Evolutionary conservation across 371 early-diverging fungal genomes (phyloP), one percentile per base, ranked within the genome.

Genomic region (Lichtheimia corymbifera): DNA sequence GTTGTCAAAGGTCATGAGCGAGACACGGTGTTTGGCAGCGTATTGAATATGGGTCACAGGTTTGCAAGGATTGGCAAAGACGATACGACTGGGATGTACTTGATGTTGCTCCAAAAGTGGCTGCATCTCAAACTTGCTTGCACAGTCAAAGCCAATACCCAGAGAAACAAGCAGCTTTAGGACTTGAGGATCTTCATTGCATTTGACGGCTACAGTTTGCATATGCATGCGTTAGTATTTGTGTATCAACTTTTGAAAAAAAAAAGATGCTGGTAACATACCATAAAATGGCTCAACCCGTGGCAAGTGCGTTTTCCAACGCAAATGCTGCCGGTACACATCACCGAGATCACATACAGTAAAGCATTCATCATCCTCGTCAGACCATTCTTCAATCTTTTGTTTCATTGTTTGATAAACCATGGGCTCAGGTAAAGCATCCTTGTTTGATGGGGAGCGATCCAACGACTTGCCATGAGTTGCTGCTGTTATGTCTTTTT

Each of bases 21-120:
- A 70, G 22, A 98, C 94, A 63, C 86, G 85, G 50, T 87, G 82
- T 50, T 81, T 76, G 30, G 79, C 77, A 7, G 97, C 95, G 66
- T 84, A 94, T 57, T 91, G 90, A 66, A 98, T 86, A 74, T 92
- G 95, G 12, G 97, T 95, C 27, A 88, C 83, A 62, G 93, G 96
- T 82, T 98, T 98, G 86, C 97, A 96, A 30, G 98, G 97, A 80
- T 97, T 96, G 61, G 98, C 98, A 65, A 94, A 98, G 70, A 98
- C 95, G 67, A 98, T 91, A 57, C 89, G 83, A 43, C 73, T 73
- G 15, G 96, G 82, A 40, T 85, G 84, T 0, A 89, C 92, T 9
- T 35, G 11, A 56, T 95, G 95, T 51, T 85, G 71, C 35, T 86
- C 83, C 58, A 97, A 83, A 44, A 91, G 91, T 52, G 85, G 83